A percentile compares a stretch with the other conserved stretches of the same genome.
Conservation (phyloP, 208 protist genomes). For the Acanthamoeba royreba region DNA sequence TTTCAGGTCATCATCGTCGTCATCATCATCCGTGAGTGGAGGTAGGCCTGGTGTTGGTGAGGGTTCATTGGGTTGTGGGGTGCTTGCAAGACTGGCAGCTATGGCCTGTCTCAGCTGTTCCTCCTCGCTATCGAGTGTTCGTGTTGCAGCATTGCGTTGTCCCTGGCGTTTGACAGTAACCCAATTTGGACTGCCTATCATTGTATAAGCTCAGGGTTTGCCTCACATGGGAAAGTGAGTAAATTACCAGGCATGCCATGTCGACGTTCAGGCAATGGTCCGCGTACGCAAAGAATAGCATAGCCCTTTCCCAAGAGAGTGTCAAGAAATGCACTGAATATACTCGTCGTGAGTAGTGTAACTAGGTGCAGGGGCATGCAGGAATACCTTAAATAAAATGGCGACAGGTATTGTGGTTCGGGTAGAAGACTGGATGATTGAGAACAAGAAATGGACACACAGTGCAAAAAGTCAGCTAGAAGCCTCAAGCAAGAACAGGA, state of each 20-base stretch:
- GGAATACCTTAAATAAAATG: constrained; percentile 28
- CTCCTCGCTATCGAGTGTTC: neutral
- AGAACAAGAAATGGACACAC: too few species aligned
- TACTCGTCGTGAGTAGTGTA: neutral
- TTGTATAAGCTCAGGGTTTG: neutral
- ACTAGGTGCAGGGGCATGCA: neutral
- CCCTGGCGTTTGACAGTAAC: neutral
- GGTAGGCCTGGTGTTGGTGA: neutral
- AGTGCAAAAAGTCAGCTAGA: neutral
- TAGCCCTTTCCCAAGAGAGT: constrained; percentile 35
- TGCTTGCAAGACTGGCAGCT: neutral
- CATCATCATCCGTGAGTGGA: neutral
- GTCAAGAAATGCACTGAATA: constrained; percentile 17
- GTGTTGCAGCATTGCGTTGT: neutral
- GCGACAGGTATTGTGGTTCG: constrained; percentile 39
- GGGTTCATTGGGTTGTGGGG: neutral
- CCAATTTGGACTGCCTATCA: neutral
- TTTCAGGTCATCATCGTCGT: neutral
- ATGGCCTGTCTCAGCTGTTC: constrained; percentile 3
- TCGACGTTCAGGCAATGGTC: neutral
- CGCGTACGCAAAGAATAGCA: neutral
- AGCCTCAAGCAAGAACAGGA: neutral
- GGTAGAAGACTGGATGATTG: neutral
- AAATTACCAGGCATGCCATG: neutral
- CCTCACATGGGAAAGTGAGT: neutral